These are phyloP conservation scores for Clitopilus hobsonii DNA, from an alignment of 768 basidiomycete species.

Conservation along the genomic window DNA sequence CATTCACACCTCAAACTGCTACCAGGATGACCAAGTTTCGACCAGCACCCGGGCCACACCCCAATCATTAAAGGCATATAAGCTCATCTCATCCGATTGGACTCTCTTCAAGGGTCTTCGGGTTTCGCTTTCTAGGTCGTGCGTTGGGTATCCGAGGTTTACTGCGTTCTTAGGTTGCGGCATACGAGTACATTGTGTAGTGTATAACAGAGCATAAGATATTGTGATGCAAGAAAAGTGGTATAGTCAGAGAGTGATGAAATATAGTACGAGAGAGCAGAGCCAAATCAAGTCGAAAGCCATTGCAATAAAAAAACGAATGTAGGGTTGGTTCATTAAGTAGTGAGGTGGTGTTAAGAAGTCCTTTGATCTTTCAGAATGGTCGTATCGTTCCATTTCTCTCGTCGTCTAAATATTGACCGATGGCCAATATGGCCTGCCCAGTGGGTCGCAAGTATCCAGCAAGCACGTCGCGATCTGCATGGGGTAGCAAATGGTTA, in stretches of 20 bases:
- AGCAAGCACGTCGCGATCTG: conserved; percentile 60
- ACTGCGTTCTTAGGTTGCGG: not conserved
- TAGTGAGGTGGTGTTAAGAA: too few relatives aligned
- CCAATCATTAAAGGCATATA: too few relatives aligned
- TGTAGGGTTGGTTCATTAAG: not conserved
- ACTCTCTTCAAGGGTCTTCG: not conserved
- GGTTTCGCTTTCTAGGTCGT: not conserved
- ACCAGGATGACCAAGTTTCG: not conserved
- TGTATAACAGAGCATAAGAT: not conserved
- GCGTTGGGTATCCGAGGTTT: not conserved
- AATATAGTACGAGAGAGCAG: not conserved
- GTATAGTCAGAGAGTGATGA: not conserved
- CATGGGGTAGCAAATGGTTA: conserved; percentile 65
- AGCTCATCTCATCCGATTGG: too few relatives aligned
- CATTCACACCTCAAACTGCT: not conserved
- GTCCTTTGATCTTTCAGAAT: not conserved
- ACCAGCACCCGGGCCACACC: too few relatives aligned
- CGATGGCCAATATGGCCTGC: conserved; percentile 81
- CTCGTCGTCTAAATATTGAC: conserved; percentile 81
- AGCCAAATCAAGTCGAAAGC: not conserved
- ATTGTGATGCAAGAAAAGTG: not conserved
- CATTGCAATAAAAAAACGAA: conserved; percentile 4
- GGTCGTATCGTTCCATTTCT: conserved; percentile 57
- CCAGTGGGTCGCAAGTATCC: conserved; percentile 72
- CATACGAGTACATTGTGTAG: not conserved